Conservation (phyloP, 1,284 basidiomycete species). For the Heterobasidion parviporum region DNA sequence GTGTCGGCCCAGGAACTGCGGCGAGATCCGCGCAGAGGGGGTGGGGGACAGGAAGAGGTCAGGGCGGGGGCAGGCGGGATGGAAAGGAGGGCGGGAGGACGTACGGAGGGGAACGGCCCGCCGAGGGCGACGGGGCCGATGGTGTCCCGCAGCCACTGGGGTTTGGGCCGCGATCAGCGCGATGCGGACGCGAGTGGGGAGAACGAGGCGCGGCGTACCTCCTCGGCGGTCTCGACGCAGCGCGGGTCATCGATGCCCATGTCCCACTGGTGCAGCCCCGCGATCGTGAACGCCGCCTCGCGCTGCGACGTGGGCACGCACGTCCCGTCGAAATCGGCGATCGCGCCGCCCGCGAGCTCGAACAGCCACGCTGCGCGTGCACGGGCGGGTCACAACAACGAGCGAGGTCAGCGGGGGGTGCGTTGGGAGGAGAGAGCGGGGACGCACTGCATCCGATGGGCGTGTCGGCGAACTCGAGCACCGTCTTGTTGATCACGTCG, state of each 20-base stretch:
- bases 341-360: constrained; percentile 80
- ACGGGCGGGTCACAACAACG: not conserved
- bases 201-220: constrained; percentile 32
- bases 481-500: constrained; percentile 78
- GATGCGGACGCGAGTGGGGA: constrained; percentile 2
- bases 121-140: constrained; percentile 63
- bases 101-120: constrained; percentile 76
- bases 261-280: constrained; percentile 89
- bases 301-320: constrained; percentile 74
- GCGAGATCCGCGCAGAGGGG: not conserved
- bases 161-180: no score
- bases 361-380: constrained; percentile 71
- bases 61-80: not conserved
- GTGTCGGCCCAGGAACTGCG: constrained; percentile 70
- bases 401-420: not conserved
- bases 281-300: constrained; percentile 75
- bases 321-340: constrained; percentile 62
- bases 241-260: constrained; percentile 70
- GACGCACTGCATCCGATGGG: constrained; percentile 82
- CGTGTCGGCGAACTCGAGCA: constrained; percentile 70
- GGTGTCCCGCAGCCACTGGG: constrained; percentile 69
- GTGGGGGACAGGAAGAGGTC: not conserved
- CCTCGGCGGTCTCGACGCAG: constrained; percentile 75
- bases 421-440: constrained; percentile 1
- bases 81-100: constrained; percentile 17